A percentile compares a stretch with the other conserved stretches of the same genome.
These are phyloP conservation scores for Ascochyta koolunga DNA, from an alignment of 2,329 filamentous ascomycete genomes.

Conservation along the genomic window DNA sequence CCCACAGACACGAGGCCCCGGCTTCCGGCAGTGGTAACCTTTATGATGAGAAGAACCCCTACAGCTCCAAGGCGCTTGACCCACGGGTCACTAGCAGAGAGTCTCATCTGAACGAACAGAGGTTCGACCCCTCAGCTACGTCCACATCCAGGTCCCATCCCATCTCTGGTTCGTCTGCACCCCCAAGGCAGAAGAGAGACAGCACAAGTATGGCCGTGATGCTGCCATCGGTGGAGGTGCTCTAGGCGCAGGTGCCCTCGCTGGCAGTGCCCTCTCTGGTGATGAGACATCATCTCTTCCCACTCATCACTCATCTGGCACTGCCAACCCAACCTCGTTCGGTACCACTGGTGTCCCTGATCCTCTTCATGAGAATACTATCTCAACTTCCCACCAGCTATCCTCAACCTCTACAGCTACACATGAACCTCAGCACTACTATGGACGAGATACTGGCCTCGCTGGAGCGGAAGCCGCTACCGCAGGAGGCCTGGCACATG, in stretches of 20 bases:
- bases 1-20: conserved; percentile 22
- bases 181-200: conserved; percentile 17
- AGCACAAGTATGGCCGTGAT: conserved; percentile 34
- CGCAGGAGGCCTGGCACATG: conserved; percentile 17
- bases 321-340: conserved; percentile 4
- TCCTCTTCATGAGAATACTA: neutral
- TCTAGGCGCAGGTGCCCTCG: conserved; percentile 37
- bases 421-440: conserved; percentile 14
- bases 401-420: neutral
- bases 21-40: conserved; percentile 18
- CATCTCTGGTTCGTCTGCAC: conserved; percentile 15
- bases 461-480: conserved; percentile 12
- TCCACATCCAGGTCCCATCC: conserved; percentile 16
- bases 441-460: conserved; percentile 32
- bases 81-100: conserved; percentile 33
- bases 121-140: conserved; percentile 24
- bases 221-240: conserved; percentile 28
- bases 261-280: neutral
- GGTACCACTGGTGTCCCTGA: neutral
- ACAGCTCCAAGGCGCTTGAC: conserved; percentile 35
- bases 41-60: conserved; percentile 30
- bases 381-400: neutral
- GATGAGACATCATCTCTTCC: conserved; percentile 2
- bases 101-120: conserved; percentile 24
- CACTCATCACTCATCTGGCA: conserved; percentile 9